Percentiles rank a stretch among this genome's conserved stretches.
Evolutionary conservation across 768 basidiomycete species (phyloP).

Genomic region (Russula sp.): DNA sequence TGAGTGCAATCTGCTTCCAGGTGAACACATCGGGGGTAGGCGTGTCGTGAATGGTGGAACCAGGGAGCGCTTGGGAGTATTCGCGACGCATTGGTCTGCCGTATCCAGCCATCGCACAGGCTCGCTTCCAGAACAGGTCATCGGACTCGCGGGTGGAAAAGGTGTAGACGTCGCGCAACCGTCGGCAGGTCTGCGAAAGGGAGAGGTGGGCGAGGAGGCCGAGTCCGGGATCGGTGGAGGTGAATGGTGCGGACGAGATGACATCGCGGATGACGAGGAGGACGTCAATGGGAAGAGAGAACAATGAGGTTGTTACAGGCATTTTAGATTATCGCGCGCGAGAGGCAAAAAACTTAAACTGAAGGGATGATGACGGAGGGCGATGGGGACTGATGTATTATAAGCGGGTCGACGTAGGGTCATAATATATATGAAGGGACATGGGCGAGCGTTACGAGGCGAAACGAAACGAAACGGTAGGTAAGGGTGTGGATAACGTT

Average conservation of each 20-base stretch:
- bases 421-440: constrained; percentile 22
- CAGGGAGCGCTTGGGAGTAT: constrained; percentile 18
- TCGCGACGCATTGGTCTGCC: constrained; percentile 31
- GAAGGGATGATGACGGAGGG: constrained; percentile 3
- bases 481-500: constrained; percentile 19
- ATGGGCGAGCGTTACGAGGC: constrained; percentile 13
- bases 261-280: constrained; percentile 30
- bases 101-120: constrained; percentile 23
- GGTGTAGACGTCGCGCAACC: constrained; percentile 23
- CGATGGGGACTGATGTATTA: constrained; percentile 13
- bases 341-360: constrained; percentile 1
- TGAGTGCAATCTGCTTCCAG: constrained; percentile 29
- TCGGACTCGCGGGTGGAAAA: constrained; percentile 26
- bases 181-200: constrained; percentile 25
- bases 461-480: constrained; percentile 7
- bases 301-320: constrained; percentile 11
- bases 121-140: constrained; percentile 28
- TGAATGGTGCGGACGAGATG: constrained; percentile 25
- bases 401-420: constrained; percentile 1
- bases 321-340: neutral
- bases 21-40: constrained; percentile 16
- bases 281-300: constrained; percentile 28
- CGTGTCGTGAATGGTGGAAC: neutral
- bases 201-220: constrained; percentile 28
- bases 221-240: constrained; percentile 19